Percentiles rank a stretch among this genome's conserved stretches.
Conservation (phyloP, 2,329 filamentous ascomycete genomes). For the Sarocladium oryzae region DNA sequence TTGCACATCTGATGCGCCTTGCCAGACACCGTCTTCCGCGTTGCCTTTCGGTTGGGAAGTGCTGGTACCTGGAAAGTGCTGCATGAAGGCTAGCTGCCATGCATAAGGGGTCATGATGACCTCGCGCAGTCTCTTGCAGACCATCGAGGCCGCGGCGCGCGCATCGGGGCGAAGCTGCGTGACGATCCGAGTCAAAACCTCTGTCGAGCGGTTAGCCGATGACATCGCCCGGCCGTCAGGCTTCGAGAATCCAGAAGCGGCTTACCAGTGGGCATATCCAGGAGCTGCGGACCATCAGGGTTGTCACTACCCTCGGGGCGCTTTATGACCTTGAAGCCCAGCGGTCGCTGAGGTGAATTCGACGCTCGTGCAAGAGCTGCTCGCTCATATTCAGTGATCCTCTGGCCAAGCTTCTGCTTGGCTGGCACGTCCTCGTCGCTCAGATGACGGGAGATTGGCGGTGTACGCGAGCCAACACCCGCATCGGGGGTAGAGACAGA, state of each 20-base stretch:
- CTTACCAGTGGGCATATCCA: constrained; percentile 76
- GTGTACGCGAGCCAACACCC: constrained; percentile 21
- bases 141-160: constrained; percentile 72
- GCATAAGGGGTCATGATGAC: constrained; percentile 88
- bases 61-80: constrained; percentile 74
- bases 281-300: constrained; percentile 36
- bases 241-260: constrained; percentile 8
- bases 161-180: constrained; percentile 85
- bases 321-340: constrained; percentile 51
- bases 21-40: constrained; percentile 35
- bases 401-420: constrained; percentile 35
- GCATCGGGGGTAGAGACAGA: constrained; percentile 28
- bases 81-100: constrained; percentile 87
- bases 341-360: constrained; percentile 37
- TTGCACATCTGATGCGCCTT: not conserved
- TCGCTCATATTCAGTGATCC: constrained; percentile 56
- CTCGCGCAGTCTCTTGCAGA: constrained; percentile 80
- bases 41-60: constrained; percentile 37
- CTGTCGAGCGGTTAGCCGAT: constrained; percentile 38
- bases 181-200: constrained; percentile 85
- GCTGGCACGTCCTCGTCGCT: not conserved
- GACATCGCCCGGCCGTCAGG: constrained; percentile 2
- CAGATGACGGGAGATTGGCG: not conserved
- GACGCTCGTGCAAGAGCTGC: constrained; percentile 38
- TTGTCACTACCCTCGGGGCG: constrained; percentile 27